Evolutionary conservation across 129 eudicot species (phyloP).

Genomic region (Lactuca saligna): DNA sequence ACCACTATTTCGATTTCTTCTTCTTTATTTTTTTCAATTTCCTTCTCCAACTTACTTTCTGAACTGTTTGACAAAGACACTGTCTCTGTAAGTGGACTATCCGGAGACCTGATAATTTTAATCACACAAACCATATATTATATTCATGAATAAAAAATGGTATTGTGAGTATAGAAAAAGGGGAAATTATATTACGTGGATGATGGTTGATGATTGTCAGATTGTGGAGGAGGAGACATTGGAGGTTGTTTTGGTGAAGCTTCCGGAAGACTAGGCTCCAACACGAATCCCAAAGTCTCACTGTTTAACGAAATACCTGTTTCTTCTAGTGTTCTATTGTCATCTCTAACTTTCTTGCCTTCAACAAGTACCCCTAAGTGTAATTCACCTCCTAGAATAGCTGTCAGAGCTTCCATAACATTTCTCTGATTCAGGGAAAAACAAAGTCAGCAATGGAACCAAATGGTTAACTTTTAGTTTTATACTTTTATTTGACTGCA

Average conservation of each 20-base stretch:
- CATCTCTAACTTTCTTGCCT: constrained; percentile 86
- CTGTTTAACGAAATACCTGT: constrained; percentile 63
- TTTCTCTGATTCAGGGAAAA: constrained; percentile 46
- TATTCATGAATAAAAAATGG: neutral
- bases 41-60: constrained; percentile 32
- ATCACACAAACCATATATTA: neutral
- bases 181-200: constrained; percentile 44
- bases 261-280: constrained; percentile 68
- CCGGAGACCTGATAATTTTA: constrained; percentile 44
- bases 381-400: constrained; percentile 77
- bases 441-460: neutral
- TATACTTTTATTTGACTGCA: neutral
- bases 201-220: constrained; percentile 40
- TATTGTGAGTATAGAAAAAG: neutral
- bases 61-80: constrained; percentile 28
- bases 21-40: constrained; percentile 31
- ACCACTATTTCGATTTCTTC: constrained; percentile 29
- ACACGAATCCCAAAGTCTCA: constrained; percentile 61
- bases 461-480: neutral
- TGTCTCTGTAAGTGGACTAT: constrained; percentile 35
- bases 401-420: constrained; percentile 77
- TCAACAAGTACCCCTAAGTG: constrained; percentile 82
- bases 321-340: constrained; percentile 72
- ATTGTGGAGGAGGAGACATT: constrained; percentile 39
- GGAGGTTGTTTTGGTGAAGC: constrained; percentile 48